Conservation (phyloP, 2,329 filamentous ascomycete species). For the Trichoderma sp. region DNA sequence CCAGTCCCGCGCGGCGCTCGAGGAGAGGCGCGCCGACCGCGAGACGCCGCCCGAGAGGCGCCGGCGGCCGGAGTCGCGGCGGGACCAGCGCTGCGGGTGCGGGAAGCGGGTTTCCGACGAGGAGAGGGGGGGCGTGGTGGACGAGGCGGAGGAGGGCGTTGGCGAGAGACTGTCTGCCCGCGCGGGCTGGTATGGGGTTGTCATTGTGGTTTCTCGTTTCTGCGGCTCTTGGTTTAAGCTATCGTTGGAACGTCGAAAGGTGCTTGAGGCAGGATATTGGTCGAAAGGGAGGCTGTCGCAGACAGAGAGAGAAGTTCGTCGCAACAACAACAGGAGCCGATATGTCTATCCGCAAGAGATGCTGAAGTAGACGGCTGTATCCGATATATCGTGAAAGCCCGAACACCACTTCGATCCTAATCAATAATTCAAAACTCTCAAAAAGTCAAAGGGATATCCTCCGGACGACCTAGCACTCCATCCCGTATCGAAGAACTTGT, state of each 20-base stretch:
- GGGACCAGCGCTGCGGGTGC: slow-evolving; percentile 24
- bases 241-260: not conserved
- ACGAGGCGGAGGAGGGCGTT: slow-evolving; percentile 16
- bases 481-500: not conserved
- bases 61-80: slow-evolving; percentile 30
- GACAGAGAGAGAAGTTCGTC: not conserved
- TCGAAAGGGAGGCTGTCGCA: not conserved
- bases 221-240: not conserved
- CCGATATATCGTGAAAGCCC: not conserved
- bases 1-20: slow-evolving; percentile 37
- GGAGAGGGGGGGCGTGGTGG: slow-evolving; percentile 23
- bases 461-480: slow-evolving; percentile 24
- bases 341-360: not conserved
- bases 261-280: not conserved
- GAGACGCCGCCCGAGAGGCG: slow-evolving; percentile 45
- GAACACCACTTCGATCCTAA: not conserved
- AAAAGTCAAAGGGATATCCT: not conserved
- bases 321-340: not conserved
- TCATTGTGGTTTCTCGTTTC: not conserved
- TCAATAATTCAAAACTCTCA: not conserved
- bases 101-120: slow-evolving; percentile 33
- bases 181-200: not conserved
- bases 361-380: too few relatives aligned
- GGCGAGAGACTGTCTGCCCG: slow-evolving; percentile 12
- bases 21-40: slow-evolving; percentile 23